These are phyloP conservation scores for Lentinula raphanica DNA, from an alignment of 768 basidiomycete species.

Conservation along the genomic window DNA sequence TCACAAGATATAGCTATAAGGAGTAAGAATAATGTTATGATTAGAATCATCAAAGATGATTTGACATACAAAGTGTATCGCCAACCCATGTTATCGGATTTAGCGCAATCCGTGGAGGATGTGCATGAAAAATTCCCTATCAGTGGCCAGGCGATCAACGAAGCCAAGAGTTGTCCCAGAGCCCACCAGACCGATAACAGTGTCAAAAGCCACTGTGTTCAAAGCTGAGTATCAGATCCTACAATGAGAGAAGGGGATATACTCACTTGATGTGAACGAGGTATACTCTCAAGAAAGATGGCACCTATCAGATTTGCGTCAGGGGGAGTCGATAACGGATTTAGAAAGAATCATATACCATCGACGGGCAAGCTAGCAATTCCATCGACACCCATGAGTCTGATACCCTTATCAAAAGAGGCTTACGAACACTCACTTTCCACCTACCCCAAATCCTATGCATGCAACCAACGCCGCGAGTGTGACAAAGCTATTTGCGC, in stretches of 20 bases:
- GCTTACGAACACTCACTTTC: constrained; percentile 37
- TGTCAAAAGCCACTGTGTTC: constrained; percentile 2
- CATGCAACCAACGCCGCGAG: constrained; percentile 30
- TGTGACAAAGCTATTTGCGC: constrained; percentile 38
- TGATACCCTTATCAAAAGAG: constrained; percentile 10
- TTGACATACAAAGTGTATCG: constrained; percentile 43
- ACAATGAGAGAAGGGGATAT: neutral
- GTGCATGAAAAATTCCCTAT: constrained; percentile 52
- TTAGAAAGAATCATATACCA: constrained; percentile 23
- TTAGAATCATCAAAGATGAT: neutral
- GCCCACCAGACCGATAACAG: constrained; percentile 8
- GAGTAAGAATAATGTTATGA: neutral
- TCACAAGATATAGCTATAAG: constrained; percentile 34
- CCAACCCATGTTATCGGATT: constrained; percentile 55
- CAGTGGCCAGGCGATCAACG: constrained; percentile 47
- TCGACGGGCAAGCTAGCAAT: constrained; percentile 37
- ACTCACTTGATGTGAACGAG: constrained; percentile 37
- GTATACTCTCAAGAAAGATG: constrained; percentile 40
- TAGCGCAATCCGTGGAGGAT: constrained; percentile 35
- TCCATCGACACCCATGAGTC: constrained; percentile 15
- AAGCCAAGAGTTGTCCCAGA: constrained; percentile 26
- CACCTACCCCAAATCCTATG: constrained; percentile 46
- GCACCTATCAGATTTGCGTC: constrained; percentile 23
- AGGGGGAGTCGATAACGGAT: neutral
- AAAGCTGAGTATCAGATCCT: neutral